Conservation (phyloP, 2,329 filamentous ascomycete genomes). For the Thielaviopsis cerberus region DNA sequence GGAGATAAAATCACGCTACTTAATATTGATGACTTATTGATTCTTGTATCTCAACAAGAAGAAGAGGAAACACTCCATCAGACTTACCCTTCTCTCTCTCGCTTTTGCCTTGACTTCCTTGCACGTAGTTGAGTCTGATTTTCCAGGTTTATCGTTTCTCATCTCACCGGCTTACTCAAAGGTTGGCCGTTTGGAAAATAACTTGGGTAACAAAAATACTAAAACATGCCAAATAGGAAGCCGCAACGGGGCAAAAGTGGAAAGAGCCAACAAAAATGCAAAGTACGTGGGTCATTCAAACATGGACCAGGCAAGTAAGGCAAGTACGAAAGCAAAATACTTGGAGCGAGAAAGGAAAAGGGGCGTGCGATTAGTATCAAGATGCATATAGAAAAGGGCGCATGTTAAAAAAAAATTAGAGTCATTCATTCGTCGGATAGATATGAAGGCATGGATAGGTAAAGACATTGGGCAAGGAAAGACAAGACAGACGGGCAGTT, state of each 20-base stretch:
- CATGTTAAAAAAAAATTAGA: no score
- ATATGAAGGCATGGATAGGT: no score
- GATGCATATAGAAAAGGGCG: no score
- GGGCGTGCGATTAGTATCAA: no score
- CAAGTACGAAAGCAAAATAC: not conserved
- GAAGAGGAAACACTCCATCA: not conserved
- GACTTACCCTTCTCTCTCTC: not conserved
- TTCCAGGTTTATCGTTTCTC: no score
- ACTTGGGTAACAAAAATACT: not conserved
- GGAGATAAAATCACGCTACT: no score
- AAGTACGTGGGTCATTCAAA: no score
- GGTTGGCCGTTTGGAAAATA: not conserved
- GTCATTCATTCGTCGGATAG: no score
- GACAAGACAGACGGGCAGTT: not conserved
- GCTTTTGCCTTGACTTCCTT: no score
- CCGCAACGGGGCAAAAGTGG: not conserved
- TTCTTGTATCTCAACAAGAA: not conserved
- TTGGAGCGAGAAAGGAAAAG: not conserved
- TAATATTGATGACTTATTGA: not conserved
- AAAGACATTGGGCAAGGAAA: no score
- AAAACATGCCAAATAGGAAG: not conserved
- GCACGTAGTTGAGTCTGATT: no score
- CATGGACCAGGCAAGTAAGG: not conserved
- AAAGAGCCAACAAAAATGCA: no score
- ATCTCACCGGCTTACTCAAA: not conserved